Evolutionary conservation across 805 yeast species (phyloP).

Genomic region (Metschnikowia orientalis): DNA sequence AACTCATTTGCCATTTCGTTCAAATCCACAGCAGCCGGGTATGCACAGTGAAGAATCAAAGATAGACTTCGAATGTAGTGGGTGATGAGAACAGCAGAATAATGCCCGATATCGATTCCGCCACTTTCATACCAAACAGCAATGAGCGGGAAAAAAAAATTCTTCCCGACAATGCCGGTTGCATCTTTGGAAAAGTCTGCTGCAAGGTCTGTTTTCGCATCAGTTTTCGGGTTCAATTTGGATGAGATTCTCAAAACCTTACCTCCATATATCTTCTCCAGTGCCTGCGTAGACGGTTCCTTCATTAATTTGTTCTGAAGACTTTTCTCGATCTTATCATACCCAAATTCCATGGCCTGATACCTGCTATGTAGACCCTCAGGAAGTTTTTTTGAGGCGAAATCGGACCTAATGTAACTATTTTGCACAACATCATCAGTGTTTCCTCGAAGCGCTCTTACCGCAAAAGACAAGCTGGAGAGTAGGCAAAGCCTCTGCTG

Average conservation of each 20-base stretch:
- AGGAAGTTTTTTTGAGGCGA: slow-evolving; percentile 45
- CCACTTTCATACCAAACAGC: slow-evolving; percentile 48
- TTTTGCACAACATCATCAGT: slow-evolving; percentile 45
- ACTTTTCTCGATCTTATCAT: slow-evolving; percentile 12
- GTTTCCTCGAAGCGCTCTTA: slow-evolving; percentile 65
- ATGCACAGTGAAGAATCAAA: slow-evolving; percentile 52
- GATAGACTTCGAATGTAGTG: slow-evolving; percentile 60
- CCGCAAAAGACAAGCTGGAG: slow-evolving; percentile 64
- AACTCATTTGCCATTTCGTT: slow-evolving; percentile 57
- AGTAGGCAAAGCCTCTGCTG: slow-evolving; percentile 71
- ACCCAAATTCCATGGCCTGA: slow-evolving; percentile 20
- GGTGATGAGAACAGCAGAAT: slow-evolving; percentile 48
- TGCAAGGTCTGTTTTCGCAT: slow-evolving; percentile 4
- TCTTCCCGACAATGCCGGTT: slow-evolving; percentile 33
- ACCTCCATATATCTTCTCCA: slow-evolving; percentile 35
- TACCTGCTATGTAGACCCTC: slow-evolving; percentile 43
- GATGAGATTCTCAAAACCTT: slow-evolving; percentile 42
- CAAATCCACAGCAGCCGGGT: slow-evolving; percentile 49
- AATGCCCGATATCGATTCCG: slow-evolving; percentile 47
- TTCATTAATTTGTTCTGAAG: slow-evolving; percentile 34
- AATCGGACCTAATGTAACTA: slow-evolving; percentile 26
- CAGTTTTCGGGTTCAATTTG: slow-evolving; percentile 22
- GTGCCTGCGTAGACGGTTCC: slow-evolving; percentile 28
- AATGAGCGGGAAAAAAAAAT: slow-evolving; percentile 52
- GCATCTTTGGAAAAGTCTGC: slow-evolving; percentile 30